Evolutionary conservation across 2,329 filamentous ascomycete genomes (phyloP).

Genomic region (Stachybotrys elegans): DNA sequence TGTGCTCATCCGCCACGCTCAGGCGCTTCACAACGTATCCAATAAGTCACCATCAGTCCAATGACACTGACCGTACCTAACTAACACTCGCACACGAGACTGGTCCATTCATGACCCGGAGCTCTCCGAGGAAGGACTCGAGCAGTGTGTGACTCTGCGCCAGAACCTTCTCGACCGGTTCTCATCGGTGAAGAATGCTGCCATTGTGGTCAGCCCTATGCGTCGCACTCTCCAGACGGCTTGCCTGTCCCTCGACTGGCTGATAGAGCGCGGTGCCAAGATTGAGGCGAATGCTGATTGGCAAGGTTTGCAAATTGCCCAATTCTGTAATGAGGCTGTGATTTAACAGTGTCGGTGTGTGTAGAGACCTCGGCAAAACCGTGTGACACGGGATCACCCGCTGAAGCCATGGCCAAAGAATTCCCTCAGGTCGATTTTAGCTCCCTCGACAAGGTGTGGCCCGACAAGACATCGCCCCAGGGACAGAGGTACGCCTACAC

Average conservation of each 20-base stretch:
- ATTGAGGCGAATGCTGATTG: slow-evolving; percentile 56
- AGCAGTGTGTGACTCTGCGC: slow-evolving; percentile 42
- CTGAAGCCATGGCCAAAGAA: slow-evolving; percentile 35
- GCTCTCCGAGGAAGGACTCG: slow-evolving; percentile 42
- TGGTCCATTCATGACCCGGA: slow-evolving; percentile 44
- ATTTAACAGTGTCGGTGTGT: neutral
- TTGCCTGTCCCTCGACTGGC: slow-evolving; percentile 50
- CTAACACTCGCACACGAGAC: slow-evolving; percentile 32
- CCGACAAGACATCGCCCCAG: slow-evolving; percentile 52
- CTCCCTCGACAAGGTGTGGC: slow-evolving; percentile 52
- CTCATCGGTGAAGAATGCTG: slow-evolving; percentile 24
- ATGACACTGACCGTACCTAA: neutral
- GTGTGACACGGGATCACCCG: slow-evolving; percentile 55
- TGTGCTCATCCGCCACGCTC: slow-evolving; percentile 88
- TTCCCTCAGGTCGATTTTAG: slow-evolving; percentile 56
- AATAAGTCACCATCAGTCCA: slow-evolving; percentile 34
- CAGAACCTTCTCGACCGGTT: slow-evolving; percentile 36
- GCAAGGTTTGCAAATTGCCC: slow-evolving; percentile 51
- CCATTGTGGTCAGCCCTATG: slow-evolving; percentile 62
- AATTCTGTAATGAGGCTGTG: neutral
- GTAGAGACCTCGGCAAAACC: slow-evolving; percentile 50
- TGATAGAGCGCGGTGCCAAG: slow-evolving; percentile 48
- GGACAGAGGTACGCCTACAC: slow-evolving; percentile 48
- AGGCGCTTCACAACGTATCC: slow-evolving; percentile 54
- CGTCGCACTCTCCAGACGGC: slow-evolving; percentile 61